Conservation (phyloP, 1,284 basidiomycete genomes). For the Puccinia polysora region DNA sequence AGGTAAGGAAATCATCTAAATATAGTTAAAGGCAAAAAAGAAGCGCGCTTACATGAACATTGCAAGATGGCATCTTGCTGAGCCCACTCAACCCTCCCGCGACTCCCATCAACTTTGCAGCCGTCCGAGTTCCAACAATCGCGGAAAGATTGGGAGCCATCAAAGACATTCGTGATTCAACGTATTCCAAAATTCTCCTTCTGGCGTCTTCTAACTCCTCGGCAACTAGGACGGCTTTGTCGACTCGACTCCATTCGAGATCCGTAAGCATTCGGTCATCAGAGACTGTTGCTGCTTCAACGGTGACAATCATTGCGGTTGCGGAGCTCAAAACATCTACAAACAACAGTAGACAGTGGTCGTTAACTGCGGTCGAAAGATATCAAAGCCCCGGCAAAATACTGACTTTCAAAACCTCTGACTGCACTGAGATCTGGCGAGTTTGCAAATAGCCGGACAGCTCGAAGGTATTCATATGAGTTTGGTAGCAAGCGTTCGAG, state of each 20-base stretch:
- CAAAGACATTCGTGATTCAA: constrained; percentile 96
- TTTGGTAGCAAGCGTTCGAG: constrained; percentile 90
- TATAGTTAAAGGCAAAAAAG: background rate
- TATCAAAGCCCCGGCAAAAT: constrained; percentile 54
- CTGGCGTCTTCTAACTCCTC: constrained; percentile 80
- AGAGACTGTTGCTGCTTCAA: constrained; percentile 82
- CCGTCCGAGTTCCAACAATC: constrained; percentile 95
- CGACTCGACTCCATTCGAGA: constrained; percentile 71
- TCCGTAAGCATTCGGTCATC: constrained; percentile 69
- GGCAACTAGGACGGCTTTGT: constrained; percentile 79
- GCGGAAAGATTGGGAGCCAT: constrained; percentile 96
- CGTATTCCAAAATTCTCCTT: constrained; percentile 89
- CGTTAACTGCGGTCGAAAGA: background rate
- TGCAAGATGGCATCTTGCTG: constrained; percentile 90
- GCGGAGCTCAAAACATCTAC: constrained; percentile 78
- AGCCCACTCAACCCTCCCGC: constrained; percentile 87
- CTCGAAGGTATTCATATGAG: constrained; percentile 84
- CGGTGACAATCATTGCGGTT: constrained; percentile 89
- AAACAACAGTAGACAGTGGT: constrained; percentile 53
- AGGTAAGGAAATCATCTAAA: background rate
- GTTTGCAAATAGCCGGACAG: constrained; percentile 84
- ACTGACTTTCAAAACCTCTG: constrained; percentile 49
- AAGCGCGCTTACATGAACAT: constrained; percentile 70
- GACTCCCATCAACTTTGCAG: constrained; percentile 93
- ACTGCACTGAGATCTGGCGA: constrained; percentile 50